phyloP scores from a whole-genome alignment of 768 basidiomycete genomes.

The Coprinopsis sp. region DNA sequence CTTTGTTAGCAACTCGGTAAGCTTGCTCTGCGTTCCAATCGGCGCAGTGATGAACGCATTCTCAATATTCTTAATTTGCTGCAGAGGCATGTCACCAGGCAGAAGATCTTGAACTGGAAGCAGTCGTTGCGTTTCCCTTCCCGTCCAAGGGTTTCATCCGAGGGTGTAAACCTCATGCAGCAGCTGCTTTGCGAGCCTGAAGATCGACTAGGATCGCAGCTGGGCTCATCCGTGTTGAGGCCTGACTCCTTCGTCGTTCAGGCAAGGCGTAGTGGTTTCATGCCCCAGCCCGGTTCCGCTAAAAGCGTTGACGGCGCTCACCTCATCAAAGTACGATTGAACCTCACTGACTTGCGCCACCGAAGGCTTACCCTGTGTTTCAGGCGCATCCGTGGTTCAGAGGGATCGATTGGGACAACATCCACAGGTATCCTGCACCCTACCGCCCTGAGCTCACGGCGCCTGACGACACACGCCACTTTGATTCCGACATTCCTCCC shows the following conservation, averaged over 20 bases:
- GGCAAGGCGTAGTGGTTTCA: conserved; percentile 70
- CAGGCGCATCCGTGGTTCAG: conserved; percentile 88
- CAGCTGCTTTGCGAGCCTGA: conserved; percentile 92
- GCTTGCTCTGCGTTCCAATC: conserved; percentile 21
- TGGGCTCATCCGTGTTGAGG: conserved; percentile 60
- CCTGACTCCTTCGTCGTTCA: conserved; percentile 76
- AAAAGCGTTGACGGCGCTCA: conserved; percentile 79
- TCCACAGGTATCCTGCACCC: conserved; percentile 80
- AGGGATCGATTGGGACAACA: conserved; percentile 85
- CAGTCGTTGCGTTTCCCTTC: conserved; percentile 82
- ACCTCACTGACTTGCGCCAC: not conserved
- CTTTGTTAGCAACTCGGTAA: conserved; percentile 90
- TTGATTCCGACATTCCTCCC: conserved; percentile 89
- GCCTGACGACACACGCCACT: conserved; percentile 90
- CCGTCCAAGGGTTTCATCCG: conserved; percentile 78
- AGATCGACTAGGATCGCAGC: conserved; percentile 82
- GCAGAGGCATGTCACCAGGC: conserved; percentile 88
- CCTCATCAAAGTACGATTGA: conserved; percentile 67
- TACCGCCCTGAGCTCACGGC: conserved; percentile 81
- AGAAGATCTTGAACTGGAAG: conserved; percentile 97
- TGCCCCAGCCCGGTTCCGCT: conserved; percentile 41
- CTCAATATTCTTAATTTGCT: conserved; percentile 12
- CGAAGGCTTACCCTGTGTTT: conserved; percentile 7
- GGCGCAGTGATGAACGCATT: conserved; percentile 13
- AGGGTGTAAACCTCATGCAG: conserved; percentile 84